phyloP scores from a whole-genome alignment of 352 stramenopile species.

The Chrysophaeum taylorii region DNA sequence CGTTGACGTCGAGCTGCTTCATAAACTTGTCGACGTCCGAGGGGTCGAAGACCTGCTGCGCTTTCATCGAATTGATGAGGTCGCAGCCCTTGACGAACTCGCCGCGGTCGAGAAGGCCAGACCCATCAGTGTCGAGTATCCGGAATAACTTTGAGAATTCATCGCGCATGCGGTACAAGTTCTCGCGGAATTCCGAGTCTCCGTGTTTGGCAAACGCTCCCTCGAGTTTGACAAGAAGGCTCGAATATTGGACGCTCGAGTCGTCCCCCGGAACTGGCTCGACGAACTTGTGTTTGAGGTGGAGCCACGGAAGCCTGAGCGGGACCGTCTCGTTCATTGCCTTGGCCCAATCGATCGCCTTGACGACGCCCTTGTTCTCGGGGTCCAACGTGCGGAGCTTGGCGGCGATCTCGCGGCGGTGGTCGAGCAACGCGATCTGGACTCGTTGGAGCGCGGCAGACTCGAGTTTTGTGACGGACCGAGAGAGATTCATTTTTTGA shows the following conservation, averaged over 20 bases:
- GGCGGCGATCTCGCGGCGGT: neutral
- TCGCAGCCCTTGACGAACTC: slow-evolving; percentile 14
- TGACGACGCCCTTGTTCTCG: neutral
- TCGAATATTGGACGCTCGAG: neutral
- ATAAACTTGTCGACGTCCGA: slow-evolving; percentile 4
- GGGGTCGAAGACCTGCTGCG: neutral
- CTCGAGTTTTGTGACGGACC: neutral
- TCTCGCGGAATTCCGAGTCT: neutral
- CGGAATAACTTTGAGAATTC: slow-evolving; percentile 6
- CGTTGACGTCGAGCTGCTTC: neutral
- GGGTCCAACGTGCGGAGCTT: neutral
- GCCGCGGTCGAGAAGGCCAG: neutral
- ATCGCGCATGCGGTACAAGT: neutral
- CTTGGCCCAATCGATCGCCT: neutral
- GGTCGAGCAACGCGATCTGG: neutral
- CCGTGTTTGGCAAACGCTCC: neutral
- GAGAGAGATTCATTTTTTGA: neutral
- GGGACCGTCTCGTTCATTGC: neutral
- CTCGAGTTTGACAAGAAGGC: neutral
- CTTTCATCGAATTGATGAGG: neutral
- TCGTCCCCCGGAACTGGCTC: neutral
- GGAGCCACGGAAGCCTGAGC: slow-evolving; percentile 10
- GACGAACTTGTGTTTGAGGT: slow-evolving; percentile 15
- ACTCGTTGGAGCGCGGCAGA: neutral
- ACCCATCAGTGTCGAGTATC: slow-evolving; percentile 1